Conservation (phyloP, 2,329 filamentous ascomycete genomes). For the Penicillium griseofulvum region DNA sequence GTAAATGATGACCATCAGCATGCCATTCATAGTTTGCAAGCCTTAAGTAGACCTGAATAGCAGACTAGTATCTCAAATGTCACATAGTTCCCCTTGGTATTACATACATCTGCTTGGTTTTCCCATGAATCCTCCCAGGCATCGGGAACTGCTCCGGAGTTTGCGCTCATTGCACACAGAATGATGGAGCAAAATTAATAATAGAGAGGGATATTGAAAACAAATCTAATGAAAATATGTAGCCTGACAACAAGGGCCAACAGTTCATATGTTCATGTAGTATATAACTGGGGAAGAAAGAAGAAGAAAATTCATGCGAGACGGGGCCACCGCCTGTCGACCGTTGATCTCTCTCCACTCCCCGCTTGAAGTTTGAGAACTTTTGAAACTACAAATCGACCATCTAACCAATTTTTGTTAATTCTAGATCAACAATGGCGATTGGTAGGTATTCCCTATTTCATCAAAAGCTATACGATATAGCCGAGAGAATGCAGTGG, state of each 20-base stretch:
- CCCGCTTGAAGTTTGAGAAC: neutral
- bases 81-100: neutral
- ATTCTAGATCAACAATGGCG: constrained; percentile 20
- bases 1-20: constrained; percentile 14
- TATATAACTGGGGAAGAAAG: constrained; percentile 10
- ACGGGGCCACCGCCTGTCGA: constrained; percentile 21
- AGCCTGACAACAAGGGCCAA: constrained; percentile 1
- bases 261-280: constrained; percentile 13
- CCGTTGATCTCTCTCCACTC: constrained; percentile 19
- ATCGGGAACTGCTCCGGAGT: constrained; percentile 61
- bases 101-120: constrained; percentile 65
- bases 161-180: constrained; percentile 38
- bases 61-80: neutral
- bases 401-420: neutral
- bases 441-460: constrained; percentile 16
- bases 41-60: neutral
- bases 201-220: neutral
- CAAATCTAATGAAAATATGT: neutral
- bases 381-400: neutral
- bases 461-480: neutral
- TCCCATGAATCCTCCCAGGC: constrained; percentile 97
- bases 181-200: neutral
- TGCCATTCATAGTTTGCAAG: neutral
- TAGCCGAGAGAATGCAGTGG: neutral
- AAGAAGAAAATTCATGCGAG: constrained; percentile 23